Base-by-base conservation (phyloP, 805 yeast genomes). In the Wickerhamomyces bovis region DNA sequence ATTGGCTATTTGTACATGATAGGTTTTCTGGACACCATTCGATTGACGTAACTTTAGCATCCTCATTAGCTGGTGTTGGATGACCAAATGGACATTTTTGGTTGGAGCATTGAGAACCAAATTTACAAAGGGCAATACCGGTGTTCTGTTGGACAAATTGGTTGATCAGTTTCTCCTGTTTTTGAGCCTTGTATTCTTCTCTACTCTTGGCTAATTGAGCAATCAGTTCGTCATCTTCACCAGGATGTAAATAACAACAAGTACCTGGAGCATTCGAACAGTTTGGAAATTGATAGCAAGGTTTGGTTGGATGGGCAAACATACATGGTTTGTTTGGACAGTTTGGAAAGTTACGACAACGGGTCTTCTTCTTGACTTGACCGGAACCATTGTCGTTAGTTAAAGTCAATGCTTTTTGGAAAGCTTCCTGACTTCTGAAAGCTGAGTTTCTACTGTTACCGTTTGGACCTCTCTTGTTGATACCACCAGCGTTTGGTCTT, bases 51-150 rank as follows among this genome's bases (percentile, higher is more conserved):
- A 89, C 87, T 55, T 81, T 79, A 25, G 89, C 89, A 51, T 76
- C 80, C 51, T 75, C 78, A 66, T 85, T 87, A 16, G 88, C 85
- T 2, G 95, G 94, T 0, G 96, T 87, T 40, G 97, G 96, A 62
- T 89, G 97, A 22, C 89, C 96, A 69, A 83, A 88, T 25, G 89
- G 88, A 70, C 97, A 89, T 51, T 78, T 67, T 51, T 81, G 88
- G 58, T 85, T 86, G 21, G 86, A 72, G 66, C 97, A 89, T 36
- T 78, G 64, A 21, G 75, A 71, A 42, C 92, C 94, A 65, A 78
- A 89, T 62, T 85, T 85, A 70, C 97, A 89, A 33, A 83, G 59
- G 3, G 77, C 76, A 48, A 78, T 73, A 46, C 83, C 82, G 35
- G 71, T 63, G 53, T 68, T 71, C 20, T 70, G 60, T 44, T 55